Evolutionary conservation across 345 rosid genomes (phyloP), one percentile per base, ranked within the genome.

Genomic region (Syzygium aromaticum): DNA sequence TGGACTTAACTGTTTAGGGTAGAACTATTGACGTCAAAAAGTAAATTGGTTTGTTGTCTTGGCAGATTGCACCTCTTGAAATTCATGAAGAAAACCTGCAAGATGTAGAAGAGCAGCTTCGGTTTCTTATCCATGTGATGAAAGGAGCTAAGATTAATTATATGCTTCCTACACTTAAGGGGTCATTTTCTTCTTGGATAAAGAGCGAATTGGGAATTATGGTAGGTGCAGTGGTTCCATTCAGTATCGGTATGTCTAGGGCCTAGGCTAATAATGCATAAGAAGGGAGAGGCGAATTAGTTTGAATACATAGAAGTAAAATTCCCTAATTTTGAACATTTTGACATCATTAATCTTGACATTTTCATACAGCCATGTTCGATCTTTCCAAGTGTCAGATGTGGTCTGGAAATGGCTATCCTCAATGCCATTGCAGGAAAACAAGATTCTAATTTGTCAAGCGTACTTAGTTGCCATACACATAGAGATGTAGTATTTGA

Each of bases 361-460:
- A 27, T 54, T 87, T 54, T 89, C 11, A n/a, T 88, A 85, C 92
- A 97, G 98, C 97, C 92, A 90, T 87, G 89, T 91, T 93, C 98
- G 51, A 90, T 97, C 91, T 94, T 94, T 88, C 97, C 98, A 14
- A 97, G 98, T 93, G 98, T 97, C 87, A 91, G 97, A 92, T 97
- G 97, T 89, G 99, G 99, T 90, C 87, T 97, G 87, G 99, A 97
- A 94, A 95, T 96, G 99, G 98, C 98, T 86, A 90, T 97, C 77
- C 94, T 97, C 85, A 94, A 90, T 90, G 98, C 95, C 52, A 61
- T 95, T 59, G 96, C 97, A 57, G 93, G 78, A 89, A 94, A 92
- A 80, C 91, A 92, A 90, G 92, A 93, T 89, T 91, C 92, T 77
- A 91, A 92, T 90, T 91, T 97, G 88, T 86, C 94, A 77, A 88